A percentile compares a stretch with the other conserved stretches of the same genome.
These are phyloP conservation scores for Microascus cirrosus DNA, from an alignment of 2,329 filamentous ascomycete species.

Conservation along the genomic window DNA sequence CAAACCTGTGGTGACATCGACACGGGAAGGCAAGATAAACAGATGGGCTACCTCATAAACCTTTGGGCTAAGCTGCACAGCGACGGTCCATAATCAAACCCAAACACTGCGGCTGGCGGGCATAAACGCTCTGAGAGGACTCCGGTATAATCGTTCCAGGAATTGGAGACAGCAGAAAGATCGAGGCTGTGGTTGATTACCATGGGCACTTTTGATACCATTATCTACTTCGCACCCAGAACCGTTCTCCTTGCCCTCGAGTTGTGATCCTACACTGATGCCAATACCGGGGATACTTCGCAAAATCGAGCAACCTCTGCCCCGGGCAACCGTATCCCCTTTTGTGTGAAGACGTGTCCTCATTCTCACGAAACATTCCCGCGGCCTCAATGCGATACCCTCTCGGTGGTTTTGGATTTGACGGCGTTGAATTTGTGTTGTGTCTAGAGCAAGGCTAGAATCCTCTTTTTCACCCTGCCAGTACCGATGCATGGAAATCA, in stretches of 20 bases:
- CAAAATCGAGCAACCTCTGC: background rate
- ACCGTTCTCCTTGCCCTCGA: background rate
- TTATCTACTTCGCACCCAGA: background rate
- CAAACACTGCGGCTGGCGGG: background rate
- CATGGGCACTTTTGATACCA: background rate
- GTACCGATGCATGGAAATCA: slow-evolving; percentile 48
- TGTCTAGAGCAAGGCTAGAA: slow-evolving; percentile 40
- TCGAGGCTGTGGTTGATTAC: background rate
- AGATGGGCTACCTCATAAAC: background rate
- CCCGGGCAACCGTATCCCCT: background rate
- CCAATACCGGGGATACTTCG: background rate
- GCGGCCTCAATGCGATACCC: slow-evolving; percentile 1
- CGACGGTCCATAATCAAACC: background rate
- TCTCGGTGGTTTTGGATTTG: slow-evolving; percentile 18
- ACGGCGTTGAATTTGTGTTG: slow-evolving; percentile 38
- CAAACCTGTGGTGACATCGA: background rate
- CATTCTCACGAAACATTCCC: background rate
- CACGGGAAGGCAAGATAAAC: background rate
- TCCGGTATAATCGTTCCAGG: background rate
- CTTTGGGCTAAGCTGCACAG: background rate
- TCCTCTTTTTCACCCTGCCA: slow-evolving; percentile 41
- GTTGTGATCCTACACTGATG: slow-evolving; percentile 1
- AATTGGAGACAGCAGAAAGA: background rate
- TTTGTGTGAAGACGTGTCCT: background rate
- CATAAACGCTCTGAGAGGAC: background rate